phyloP scores from a whole-genome alignment of 352 stramenopile species.

The Pythium volutum region DNA sequence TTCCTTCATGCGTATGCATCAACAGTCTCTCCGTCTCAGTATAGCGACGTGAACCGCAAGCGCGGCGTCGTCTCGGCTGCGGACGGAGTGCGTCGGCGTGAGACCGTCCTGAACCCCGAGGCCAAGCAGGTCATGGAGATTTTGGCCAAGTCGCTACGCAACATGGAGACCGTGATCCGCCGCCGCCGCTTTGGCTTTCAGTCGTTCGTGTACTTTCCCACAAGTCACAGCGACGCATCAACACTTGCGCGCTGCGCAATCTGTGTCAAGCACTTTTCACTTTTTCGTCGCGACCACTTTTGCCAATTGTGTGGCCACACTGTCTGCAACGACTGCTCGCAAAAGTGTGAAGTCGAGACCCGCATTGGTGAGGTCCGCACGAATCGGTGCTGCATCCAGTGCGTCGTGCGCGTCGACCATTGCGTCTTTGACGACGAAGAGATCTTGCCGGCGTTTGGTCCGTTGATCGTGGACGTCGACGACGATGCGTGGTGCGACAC shows the following conservation, averaged over 20 bases:
- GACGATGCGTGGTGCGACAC: constrained; percentile 41
- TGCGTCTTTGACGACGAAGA: constrained; percentile 63
- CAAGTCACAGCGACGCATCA: constrained; percentile 11
- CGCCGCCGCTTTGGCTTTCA: constrained; percentile 65
- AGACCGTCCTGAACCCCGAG: constrained; percentile 47
- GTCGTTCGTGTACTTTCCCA: constrained; percentile 62
- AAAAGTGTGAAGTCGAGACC: constrained; percentile 50
- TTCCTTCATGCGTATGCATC: constrained; percentile 59
- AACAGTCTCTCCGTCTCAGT: constrained; percentile 30
- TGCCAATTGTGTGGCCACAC: constrained; percentile 59
- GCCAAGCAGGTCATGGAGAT: constrained; percentile 35
- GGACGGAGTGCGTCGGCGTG: constrained; percentile 34
- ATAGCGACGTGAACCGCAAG: constrained; percentile 28
- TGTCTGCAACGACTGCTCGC: constrained; percentile 52
- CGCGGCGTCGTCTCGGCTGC: constrained; percentile 18
- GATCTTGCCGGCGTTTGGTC: constrained; percentile 38
- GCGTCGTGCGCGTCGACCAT: constrained; percentile 48
- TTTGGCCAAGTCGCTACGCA: constrained; percentile 43
- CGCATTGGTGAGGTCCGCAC: constrained; percentile 40
- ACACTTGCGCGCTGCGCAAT: constrained; percentile 43
- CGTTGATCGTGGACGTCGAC: constrained; percentile 38
- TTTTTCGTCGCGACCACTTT: constrained; percentile 46
- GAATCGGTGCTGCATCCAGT: constrained; percentile 53
- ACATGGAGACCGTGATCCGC: constrained; percentile 58
- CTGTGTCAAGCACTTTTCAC: constrained; percentile 44